Evolutionary conservation across 2,329 filamentous ascomycete species (phyloP).

Genomic region (Aspergillus tanneri): DNA sequence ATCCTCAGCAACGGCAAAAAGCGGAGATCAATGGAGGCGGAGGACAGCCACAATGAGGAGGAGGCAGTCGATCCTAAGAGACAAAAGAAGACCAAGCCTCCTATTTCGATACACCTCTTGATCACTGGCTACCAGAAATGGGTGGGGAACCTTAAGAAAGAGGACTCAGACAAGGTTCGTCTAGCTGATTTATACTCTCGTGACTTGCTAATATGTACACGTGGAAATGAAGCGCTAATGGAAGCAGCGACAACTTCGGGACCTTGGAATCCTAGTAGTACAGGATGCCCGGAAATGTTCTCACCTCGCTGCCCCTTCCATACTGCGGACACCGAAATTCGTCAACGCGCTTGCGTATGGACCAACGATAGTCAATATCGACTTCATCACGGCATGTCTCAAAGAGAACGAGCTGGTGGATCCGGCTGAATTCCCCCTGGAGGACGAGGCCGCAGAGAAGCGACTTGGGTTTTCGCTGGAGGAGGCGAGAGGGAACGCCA

Average conservation of each 20-base stretch:
- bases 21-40: constrained; percentile 47
- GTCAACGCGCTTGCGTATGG: constrained; percentile 81
- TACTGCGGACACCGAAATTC: constrained; percentile 92
- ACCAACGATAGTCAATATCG: constrained; percentile 71
- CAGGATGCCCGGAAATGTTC: constrained; percentile 74
- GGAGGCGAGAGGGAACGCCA: constrained; percentile 68
- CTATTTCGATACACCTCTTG: constrained; percentile 71
- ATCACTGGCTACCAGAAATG: constrained; percentile 83
- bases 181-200: constrained; percentile 1
- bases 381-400: constrained; percentile 76
- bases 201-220: neutral
- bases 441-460: constrained; percentile 71
- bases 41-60: constrained; percentile 53
- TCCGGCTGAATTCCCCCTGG: constrained; percentile 64
- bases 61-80: constrained; percentile 62
- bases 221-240: neutral
- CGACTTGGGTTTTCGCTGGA: constrained; percentile 68
- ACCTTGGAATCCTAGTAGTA: constrained; percentile 77
- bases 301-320: constrained; percentile 80
- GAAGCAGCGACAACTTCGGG: constrained; percentile 72
- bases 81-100: constrained; percentile 60
- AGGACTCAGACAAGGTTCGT: constrained; percentile 77
- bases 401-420: constrained; percentile 65
- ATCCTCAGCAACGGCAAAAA: constrained; percentile 38
- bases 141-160: constrained; percentile 69